Evolutionary conservation across 768 basidiomycete genomes (phyloP).

Genomic region (Amanita phalloides): DNA sequence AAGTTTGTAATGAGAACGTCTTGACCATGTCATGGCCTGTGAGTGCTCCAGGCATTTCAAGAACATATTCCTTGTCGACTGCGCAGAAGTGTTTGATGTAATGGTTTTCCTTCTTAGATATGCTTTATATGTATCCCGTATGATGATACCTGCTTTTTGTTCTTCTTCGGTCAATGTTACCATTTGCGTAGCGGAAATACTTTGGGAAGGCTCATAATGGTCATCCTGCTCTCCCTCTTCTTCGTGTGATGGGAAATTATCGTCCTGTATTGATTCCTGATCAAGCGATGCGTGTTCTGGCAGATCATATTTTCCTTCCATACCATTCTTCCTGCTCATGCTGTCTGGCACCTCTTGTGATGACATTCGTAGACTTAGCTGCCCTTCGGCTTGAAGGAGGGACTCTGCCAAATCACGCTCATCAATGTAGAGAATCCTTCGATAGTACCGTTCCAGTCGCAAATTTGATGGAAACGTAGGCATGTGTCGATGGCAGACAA

Average conservation of each 20-base stretch:
- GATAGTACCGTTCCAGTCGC: constrained; percentile 13
- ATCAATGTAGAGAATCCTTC: constrained; percentile 7
- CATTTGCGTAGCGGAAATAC: not conserved
- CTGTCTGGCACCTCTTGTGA: not conserved
- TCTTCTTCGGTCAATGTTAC: not conserved
- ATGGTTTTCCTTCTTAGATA: not conserved
- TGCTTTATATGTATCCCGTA: not conserved
- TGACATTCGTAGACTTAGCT: not conserved
- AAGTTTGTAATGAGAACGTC: constrained; percentile 18
- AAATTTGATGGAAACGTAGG: not conserved
- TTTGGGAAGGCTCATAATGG: not conserved
- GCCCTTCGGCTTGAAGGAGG: not conserved
- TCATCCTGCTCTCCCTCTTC: not conserved
- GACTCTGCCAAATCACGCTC: constrained; percentile 12
- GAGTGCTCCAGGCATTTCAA: constrained; percentile 16
- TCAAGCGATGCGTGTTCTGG: not conserved
- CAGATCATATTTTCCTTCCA: not conserved
- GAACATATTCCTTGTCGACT: constrained; percentile 13
- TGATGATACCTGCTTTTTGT: not conserved
- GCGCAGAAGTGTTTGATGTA: not conserved
- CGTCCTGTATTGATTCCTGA: not conserved
- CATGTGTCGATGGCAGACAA: constrained; percentile 1
- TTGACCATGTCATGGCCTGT: constrained; percentile 16
- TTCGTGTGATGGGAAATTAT: not conserved
- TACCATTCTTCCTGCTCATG: not conserved